Conservation (phyloP, 2,329 filamentous ascomycete genomes). For the Periconia sp. region DNA sequence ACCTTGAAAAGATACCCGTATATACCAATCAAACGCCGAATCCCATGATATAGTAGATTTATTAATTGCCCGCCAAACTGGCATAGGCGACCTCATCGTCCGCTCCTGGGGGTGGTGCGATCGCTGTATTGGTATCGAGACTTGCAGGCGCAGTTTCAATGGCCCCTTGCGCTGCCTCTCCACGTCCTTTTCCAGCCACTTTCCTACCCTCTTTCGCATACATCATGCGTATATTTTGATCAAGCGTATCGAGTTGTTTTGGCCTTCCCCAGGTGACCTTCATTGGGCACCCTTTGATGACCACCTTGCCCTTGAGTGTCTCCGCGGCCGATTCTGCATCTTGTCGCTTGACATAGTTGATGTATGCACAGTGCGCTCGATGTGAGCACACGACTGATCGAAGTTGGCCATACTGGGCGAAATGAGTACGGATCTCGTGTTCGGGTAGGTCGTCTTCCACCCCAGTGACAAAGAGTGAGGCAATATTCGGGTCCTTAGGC, state of each 20-base stretch:
- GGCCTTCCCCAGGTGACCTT: conserved; percentile 91
- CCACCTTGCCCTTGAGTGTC: conserved; percentile 81
- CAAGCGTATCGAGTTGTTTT: conserved; percentile 87
- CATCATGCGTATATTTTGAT: conserved; percentile 77
- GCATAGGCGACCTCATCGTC: conserved; percentile 82
- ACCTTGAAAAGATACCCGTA: conserved; percentile 35
- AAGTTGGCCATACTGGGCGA: conserved; percentile 84
- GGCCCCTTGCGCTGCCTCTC: conserved; percentile 37
- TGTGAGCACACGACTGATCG: conserved; percentile 94
- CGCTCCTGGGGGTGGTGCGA: conserved; percentile 78
- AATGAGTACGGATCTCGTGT: conserved; percentile 86
- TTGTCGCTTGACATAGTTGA: conserved; percentile 87
- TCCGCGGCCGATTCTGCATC: conserved; percentile 84
- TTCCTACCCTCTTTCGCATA: conserved; percentile 76
- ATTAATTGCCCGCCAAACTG: conserved; percentile 78
- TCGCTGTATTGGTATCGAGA: conserved; percentile 49
- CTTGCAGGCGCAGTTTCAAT: conserved; percentile 47
- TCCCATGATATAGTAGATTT: conserved; percentile 11
- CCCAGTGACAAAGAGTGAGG: conserved; percentile 91
- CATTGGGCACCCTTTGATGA: conserved; percentile 88
- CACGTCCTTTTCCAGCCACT: conserved; percentile 27
- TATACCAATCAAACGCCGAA: conserved; percentile 26
- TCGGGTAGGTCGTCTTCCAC: conserved; percentile 96
- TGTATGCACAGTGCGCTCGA: conserved; percentile 93
- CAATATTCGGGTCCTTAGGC: conserved; percentile 81